A percentile compares a stretch with the other conserved stretches of the same genome.
Evolutionary conservation across 2,329 filamentous ascomycete species (phyloP).

Genomic region (Apiospora phragmitis): DNA sequence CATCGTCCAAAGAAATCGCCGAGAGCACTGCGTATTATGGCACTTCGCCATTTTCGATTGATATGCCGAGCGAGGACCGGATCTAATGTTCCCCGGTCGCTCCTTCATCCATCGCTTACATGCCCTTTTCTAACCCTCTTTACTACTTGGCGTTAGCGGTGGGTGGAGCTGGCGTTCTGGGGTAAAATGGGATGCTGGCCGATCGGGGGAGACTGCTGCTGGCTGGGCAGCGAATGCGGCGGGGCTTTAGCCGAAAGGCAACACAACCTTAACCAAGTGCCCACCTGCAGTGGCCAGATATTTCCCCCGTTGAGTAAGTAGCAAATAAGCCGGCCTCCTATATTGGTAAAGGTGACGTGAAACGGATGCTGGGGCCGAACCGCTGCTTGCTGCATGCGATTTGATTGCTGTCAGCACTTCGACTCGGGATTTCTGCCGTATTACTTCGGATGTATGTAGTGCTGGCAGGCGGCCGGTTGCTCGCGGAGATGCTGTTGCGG

Average conservation of each 20-base stretch:
- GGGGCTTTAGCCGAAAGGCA: background rate
- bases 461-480: background rate
- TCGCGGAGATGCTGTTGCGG: background rate
- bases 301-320: background rate
- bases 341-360: background rate
- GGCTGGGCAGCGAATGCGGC: background rate
- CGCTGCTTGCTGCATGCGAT: background rate
- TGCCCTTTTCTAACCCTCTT: background rate
- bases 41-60: background rate
- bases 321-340: background rate
- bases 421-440: background rate
- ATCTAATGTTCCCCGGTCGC: background rate
- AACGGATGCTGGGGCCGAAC: background rate
- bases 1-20: background rate
- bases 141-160: background rate
- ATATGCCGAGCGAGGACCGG: background rate
- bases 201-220: too few species aligned
- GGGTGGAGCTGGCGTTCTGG: background rate
- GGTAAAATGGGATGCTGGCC: too few species aligned
- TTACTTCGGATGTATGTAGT: background rate
- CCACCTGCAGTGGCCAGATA: background rate
- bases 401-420: background rate
- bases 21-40: background rate
- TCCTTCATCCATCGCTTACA: background rate
- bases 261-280: background rate